These are phyloP conservation scores for Paecilomyces formosus DNA, from an alignment of 2,329 filamentous ascomycete species.

Conservation along the genomic window DNA sequence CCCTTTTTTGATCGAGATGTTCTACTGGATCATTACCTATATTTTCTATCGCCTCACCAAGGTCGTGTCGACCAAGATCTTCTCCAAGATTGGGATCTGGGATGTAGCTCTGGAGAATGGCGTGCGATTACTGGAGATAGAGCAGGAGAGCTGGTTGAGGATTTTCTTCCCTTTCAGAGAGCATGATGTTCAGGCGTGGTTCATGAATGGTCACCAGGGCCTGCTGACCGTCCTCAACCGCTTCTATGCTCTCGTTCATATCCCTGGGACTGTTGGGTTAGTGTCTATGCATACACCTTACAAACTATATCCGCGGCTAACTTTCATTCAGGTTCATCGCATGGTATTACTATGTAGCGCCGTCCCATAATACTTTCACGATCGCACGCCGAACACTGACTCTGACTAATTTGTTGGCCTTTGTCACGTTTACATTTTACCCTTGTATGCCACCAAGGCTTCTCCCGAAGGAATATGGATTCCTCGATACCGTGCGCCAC, in stretches of 20 bases:
- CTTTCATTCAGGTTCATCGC: slow-evolving; percentile 31
- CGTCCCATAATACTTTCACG: slow-evolving; percentile 46
- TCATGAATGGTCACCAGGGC: slow-evolving; percentile 33
- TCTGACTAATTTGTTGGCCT: slow-evolving; percentile 54
- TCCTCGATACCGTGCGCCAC: slow-evolving; percentile 55
- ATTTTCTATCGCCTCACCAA: slow-evolving; percentile 57
- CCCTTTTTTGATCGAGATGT: slow-evolving; percentile 66
- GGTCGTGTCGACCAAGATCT: slow-evolving; percentile 43
- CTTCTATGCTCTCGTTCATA: slow-evolving; percentile 44
- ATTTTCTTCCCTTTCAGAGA: slow-evolving; percentile 36
- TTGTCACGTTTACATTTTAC: slow-evolving; percentile 55
- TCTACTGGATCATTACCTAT: slow-evolving; percentile 63
- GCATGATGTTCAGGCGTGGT: slow-evolving; percentile 39
- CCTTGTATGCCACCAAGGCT: slow-evolving; percentile 59
- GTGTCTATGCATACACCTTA: slow-evolving; percentile 13
- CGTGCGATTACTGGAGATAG: slow-evolving; percentile 36
- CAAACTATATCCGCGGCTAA: neutral
- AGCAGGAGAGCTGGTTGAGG: slow-evolving; percentile 30
- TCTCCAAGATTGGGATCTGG: slow-evolving; percentile 43
- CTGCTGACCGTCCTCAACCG: slow-evolving; percentile 43
- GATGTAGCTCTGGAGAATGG: slow-evolving; percentile 41
- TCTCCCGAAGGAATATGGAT: slow-evolving; percentile 52
- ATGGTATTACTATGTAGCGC: slow-evolving; percentile 36
- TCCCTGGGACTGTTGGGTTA: slow-evolving; percentile 45
- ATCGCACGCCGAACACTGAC: slow-evolving; percentile 53